phyloP scores from a whole-genome alignment of 768 basidiomycete genomes.

The Podaxis rugospora region DNA sequence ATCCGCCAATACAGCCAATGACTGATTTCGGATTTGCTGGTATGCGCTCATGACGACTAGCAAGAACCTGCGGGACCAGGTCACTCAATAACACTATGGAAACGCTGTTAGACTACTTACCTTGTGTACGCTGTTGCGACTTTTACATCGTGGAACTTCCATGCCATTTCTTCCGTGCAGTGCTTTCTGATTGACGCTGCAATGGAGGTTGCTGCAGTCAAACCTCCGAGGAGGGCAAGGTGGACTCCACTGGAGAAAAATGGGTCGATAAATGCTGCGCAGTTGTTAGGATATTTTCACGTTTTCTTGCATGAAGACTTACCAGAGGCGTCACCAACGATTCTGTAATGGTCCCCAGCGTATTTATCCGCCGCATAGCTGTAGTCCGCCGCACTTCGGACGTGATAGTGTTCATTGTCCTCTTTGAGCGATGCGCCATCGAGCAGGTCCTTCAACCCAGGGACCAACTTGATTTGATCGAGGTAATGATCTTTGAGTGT shows the following conservation, averaged over 20 bases:
- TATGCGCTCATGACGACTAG: slow-evolving; percentile 45
- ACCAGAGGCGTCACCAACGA: slow-evolving; percentile 31
- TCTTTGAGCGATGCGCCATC: slow-evolving; percentile 22
- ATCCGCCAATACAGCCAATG: slow-evolving; percentile 34
- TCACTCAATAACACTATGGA: neutral
- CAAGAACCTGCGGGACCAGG: slow-evolving; percentile 29
- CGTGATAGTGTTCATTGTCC: slow-evolving; percentile 9
- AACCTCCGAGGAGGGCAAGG: slow-evolving; percentile 32
- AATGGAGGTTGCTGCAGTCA: slow-evolving; percentile 34
- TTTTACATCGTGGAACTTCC: slow-evolving; percentile 26
- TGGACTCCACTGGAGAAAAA: slow-evolving; percentile 55
- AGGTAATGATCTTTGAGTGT: slow-evolving; percentile 25
- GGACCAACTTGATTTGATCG: slow-evolving; percentile 22
- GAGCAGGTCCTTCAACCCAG: slow-evolving; percentile 21
- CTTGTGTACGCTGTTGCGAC: slow-evolving; percentile 31
- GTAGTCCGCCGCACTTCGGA: slow-evolving; percentile 30
- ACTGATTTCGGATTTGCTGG: slow-evolving; percentile 42
- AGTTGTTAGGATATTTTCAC: neutral
- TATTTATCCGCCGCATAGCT: slow-evolving; percentile 29
- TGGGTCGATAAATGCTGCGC: slow-evolving; percentile 52
- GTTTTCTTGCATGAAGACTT: neutral
- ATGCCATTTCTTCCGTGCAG: slow-evolving; percentile 24
- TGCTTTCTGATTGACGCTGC: slow-evolving; percentile 27
- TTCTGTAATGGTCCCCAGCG: slow-evolving; percentile 27
- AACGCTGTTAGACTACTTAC: slow-evolving; percentile 11